A percentile compares a stretch with the other conserved stretches of the same genome.
These are phyloP conservation scores for Myriosclerotinia curreyana DNA, from an alignment of 2,329 filamentous ascomycete species.

Conservation along the genomic window DNA sequence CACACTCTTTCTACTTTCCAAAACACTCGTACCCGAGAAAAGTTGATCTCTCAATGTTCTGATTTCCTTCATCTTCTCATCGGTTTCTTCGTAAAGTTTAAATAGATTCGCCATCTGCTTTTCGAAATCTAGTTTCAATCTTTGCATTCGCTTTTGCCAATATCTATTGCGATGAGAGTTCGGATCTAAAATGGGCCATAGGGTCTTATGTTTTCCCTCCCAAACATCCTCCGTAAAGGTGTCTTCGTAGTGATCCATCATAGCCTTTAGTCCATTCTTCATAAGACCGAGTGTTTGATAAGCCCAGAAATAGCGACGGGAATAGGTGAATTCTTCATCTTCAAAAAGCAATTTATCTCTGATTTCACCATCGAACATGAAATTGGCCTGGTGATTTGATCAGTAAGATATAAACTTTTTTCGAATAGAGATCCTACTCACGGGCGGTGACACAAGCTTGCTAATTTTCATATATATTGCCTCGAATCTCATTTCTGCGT, in stretches of 20 bases:
- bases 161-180: constrained; percentile 48
- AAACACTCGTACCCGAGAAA: constrained; percentile 61
- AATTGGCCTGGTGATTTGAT: constrained; percentile 43
- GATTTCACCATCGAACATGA: constrained; percentile 56
- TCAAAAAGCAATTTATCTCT: constrained; percentile 60
- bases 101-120: constrained; percentile 46
- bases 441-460: constrained; percentile 56
- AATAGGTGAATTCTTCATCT: constrained; percentile 57
- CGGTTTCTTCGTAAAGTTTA: constrained; percentile 42
- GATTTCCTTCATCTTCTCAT: constrained; percentile 52
- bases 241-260: constrained; percentile 55
- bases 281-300: constrained; percentile 59
- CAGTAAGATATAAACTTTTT: neutral
- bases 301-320: constrained; percentile 58
- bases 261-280: constrained; percentile 57
- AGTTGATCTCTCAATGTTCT: constrained; percentile 58
- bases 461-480: constrained; percentile 56
- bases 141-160: constrained; percentile 46
- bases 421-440: constrained; percentile 32
- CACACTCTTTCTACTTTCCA: constrained; percentile 58
- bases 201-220: constrained; percentile 51
- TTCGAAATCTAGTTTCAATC: constrained; percentile 45
- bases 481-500: constrained; percentile 57
- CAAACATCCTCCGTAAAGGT: constrained; percentile 59
- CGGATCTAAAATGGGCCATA: constrained; percentile 54